Evolutionary conservation across 2,329 filamentous ascomycete species (phyloP), one percentile per base, ranked within the genome.

Genomic region (Delphinella strobiligena): DNA sequence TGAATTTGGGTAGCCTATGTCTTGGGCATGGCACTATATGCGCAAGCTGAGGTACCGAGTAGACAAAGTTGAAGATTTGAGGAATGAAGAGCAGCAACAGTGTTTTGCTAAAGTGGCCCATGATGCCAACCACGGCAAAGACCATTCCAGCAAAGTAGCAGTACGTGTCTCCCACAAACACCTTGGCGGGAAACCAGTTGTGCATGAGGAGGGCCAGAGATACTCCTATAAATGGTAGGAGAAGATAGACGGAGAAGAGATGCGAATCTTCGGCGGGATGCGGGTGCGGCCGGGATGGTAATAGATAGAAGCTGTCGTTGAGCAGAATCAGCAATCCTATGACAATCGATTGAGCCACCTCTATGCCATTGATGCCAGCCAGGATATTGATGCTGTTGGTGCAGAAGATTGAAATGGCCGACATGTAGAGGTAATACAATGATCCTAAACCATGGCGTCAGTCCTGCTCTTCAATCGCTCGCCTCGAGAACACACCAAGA

Each of bases 61-160:
- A 98, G 49, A 89, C 56, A 58, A 96, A 96, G 67, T 98, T 98
- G 73, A 93, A 87, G 52, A 93, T 82, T 64, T 98, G 91, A 11
- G 91, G 91, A 30, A 94, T 71, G 50, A 98, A 81, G 7, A 98
- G 71, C 37, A 98, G 74, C 41, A 94, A 74, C 34, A 98, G 72
- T 1, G 91, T 98, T 66, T 98, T 98, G 67, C 84, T 93, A 66
- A 98, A 98, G 66, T 98, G 91, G 17, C 91, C 91, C 38, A 95
- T 72, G 54, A 98, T 96, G 47, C 86, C 87, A 48, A 96, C 91
- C 33, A 95, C 88, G 39, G 89, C 91, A 58, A 98, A 98, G 30
- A 96, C 84, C 87, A 98, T 98, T 49, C 91, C 91, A 1, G 91
- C 91, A 61, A 98, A 95, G 66, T 98, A 98, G 72, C 91, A 98